Evolutionary conservation across 2,329 filamentous ascomycete genomes (phyloP).

Genomic region (Diplodia sapinea): DNA sequence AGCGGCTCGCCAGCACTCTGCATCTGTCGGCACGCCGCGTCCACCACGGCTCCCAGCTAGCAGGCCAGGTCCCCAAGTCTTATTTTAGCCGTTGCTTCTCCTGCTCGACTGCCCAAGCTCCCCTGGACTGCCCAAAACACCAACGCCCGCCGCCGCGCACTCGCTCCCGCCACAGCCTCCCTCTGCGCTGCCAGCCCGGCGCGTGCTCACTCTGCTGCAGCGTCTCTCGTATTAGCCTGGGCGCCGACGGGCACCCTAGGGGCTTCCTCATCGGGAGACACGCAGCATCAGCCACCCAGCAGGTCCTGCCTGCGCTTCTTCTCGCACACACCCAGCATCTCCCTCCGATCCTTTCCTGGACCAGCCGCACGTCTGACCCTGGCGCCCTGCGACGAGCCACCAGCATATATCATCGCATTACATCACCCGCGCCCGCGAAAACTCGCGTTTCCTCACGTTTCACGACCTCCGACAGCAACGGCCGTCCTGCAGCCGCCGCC

Average conservation of each 20-base stretch:
- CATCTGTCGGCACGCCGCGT: conserved; percentile 19
- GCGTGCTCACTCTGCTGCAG: conserved; percentile 25
- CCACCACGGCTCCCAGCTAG: conserved; percentile 19
- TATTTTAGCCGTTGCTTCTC: conserved; percentile 29
- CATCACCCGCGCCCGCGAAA: conserved; percentile 31
- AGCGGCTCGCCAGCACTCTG: conserved; percentile 7
- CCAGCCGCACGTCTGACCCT: conserved; percentile 28
- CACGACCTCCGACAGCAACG: conserved; percentile 32
- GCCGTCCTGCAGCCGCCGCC: conserved; percentile 31
- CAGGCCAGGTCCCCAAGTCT: conserved; percentile 24
- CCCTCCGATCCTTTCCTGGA: conserved; percentile 30
- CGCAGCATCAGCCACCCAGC: conserved; percentile 25
- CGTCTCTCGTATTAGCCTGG: conserved; percentile 28
- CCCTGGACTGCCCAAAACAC: conserved; percentile 21
- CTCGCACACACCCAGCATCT: conserved; percentile 20
- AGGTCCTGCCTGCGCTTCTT: conserved; percentile 20
- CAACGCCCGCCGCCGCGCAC: conserved; percentile 1
- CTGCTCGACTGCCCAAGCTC: conserved; percentile 25
- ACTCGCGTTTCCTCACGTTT: conserved; percentile 31
- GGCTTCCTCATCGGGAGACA: conserved; percentile 26
- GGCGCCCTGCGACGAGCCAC: conserved; percentile 26
- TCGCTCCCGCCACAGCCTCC: conserved; percentile 5
- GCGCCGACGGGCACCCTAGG: conserved; percentile 26
- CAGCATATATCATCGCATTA: conserved; percentile 31
- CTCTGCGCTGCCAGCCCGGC: conserved; percentile 9